These are phyloP conservation scores for Cryptosporidium xiaoi DNA, from an alignment of 169 alveolate genomes.

Conservation along the genomic window DNA sequence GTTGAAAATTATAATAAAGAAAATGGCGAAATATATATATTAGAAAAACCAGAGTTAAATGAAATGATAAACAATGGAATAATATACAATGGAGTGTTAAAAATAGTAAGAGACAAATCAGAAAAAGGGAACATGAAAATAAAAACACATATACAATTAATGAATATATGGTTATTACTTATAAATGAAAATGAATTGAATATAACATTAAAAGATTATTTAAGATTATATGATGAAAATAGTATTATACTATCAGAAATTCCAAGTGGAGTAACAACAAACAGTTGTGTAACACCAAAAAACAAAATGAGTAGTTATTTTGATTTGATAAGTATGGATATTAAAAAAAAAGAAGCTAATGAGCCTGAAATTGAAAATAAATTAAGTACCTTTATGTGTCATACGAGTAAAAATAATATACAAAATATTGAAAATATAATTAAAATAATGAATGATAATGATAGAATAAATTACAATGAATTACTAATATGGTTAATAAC, in stretches of 20 bases:
- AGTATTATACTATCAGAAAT: conserved; percentile 18
- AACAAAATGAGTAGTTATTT: background rate
- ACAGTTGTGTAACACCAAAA: conserved; percentile 38
- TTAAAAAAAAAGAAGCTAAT: background rate
- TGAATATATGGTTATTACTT: conserved; percentile 46
- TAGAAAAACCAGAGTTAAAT: conserved; percentile 35
- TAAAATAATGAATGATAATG: conserved; percentile 3
- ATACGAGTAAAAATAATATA: background rate
- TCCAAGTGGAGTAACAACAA: conserved; percentile 20
- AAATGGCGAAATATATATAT: background rate
- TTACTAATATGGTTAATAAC: conserved; percentile 47
- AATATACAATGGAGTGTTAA: background rate
- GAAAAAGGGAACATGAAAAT: conserved; percentile 6
- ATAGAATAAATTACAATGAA: conserved; percentile 20
- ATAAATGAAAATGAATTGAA: conserved; percentile 45
- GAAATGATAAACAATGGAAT: conserved; percentile 28
- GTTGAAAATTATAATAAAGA: background rate
- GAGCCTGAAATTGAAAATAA: background rate
- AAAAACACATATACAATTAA: conserved; percentile 17
- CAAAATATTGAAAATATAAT: background rate
- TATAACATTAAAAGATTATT: conserved; percentile 48
- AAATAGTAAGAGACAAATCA: background rate
- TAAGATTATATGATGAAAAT: conserved; percentile 1
- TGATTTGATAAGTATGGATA: background rate
- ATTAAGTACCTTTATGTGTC: background rate